phyloP scores from a whole-genome alignment of 768 basidiomycete genomes.

The Lactarius psammicola region DNA sequence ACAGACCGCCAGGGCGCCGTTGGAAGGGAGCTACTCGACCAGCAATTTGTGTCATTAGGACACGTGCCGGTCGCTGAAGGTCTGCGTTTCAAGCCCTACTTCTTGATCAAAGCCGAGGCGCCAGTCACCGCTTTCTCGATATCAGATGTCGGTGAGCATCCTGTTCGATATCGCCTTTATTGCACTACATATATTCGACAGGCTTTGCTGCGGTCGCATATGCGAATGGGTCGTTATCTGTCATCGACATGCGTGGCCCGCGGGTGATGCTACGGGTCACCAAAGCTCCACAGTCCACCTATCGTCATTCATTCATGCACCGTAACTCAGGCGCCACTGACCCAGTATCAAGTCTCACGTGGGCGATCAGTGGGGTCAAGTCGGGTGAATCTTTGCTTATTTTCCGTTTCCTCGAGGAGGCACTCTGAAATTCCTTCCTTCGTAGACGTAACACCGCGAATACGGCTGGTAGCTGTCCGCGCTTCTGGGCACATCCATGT shows the following conservation, averaged over 20 bases:
- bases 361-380: slow-evolving; percentile 60
- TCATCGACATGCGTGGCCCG: slow-evolving; percentile 77
- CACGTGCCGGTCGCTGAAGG: slow-evolving; percentile 44
- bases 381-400: slow-evolving; percentile 43
- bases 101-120: slow-evolving; percentile 54
- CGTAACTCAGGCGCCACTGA: slow-evolving; percentile 42
- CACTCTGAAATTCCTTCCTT: slow-evolving; percentile 6
- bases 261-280: slow-evolving; percentile 56
- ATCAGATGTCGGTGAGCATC: slow-evolving; percentile 66
- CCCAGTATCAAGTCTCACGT: slow-evolving; percentile 54
- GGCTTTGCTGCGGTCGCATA: slow-evolving; percentile 80
- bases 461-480: slow-evolving; percentile 63
- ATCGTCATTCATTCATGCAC: slow-evolving; percentile 39
- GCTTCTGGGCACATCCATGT: slow-evolving; percentile 59
- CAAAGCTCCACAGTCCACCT: slow-evolving; percentile 41
- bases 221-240: slow-evolving; percentile 51
- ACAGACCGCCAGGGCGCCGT: slow-evolving; percentile 28
- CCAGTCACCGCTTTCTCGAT: slow-evolving; percentile 55
- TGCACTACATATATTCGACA: slow-evolving; percentile 33
- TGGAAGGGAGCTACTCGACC: slow-evolving; percentile 37
- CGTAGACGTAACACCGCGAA: slow-evolving; percentile 44
- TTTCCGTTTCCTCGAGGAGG: not conserved
- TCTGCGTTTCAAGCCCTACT: slow-evolving; percentile 57
- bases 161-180: not conserved
- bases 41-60: slow-evolving; percentile 53